Conservation (phyloP, 2,329 filamentous ascomycete genomes). For the Pseudopithomyces chartarum region DNA sequence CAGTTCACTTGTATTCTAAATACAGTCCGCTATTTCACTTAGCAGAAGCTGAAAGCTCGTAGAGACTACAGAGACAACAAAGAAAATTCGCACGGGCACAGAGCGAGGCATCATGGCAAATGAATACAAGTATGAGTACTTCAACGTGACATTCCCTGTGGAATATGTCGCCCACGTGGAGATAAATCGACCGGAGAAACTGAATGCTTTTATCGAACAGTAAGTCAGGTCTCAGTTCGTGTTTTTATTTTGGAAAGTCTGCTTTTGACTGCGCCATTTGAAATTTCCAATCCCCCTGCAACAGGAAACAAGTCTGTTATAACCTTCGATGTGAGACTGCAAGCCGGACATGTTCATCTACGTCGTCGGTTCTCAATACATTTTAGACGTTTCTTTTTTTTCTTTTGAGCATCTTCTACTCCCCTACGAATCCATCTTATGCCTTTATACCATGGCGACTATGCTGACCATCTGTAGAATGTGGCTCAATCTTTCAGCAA, state of each 20-base stretch:
- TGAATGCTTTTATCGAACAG: constrained; percentile 83
- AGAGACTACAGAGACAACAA: background rate
- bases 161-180: constrained; percentile 86
- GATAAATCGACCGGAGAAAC: constrained; percentile 83
- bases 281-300: background rate
- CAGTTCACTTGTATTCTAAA: background rate
- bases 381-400: background rate
- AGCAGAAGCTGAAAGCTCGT: background rate
- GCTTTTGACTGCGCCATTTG: background rate
- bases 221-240: constrained; percentile 39
- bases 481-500: constrained; percentile 78
- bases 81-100: background rate
- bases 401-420: background rate
- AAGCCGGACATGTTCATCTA: too few species aligned
- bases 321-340: too few species aligned
- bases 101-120: constrained; percentile 27
- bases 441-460: too few species aligned
- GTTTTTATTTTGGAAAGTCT: background rate
- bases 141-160: constrained; percentile 73
- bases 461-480: constrained; percentile 57
- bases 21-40: too few species aligned
- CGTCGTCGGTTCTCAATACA: too few species aligned
- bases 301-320: too few species aligned
- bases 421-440: background rate
- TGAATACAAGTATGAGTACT: constrained; percentile 63